Evolutionary conservation across 2,329 filamentous ascomycete genomes (phyloP).

Genomic region (Colletotrichum camelliae): DNA sequence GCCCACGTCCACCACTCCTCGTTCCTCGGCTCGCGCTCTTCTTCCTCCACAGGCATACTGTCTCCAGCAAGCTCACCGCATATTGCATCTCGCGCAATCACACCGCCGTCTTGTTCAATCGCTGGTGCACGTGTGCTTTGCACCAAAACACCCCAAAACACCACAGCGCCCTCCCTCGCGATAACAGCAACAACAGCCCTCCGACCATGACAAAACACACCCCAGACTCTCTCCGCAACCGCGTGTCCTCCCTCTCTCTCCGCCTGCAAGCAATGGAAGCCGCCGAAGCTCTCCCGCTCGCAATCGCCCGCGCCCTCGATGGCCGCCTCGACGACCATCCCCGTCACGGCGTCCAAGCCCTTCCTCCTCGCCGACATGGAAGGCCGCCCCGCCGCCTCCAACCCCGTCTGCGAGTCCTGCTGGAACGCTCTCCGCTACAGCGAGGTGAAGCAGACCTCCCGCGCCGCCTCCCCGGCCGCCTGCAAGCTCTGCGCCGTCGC

Average conservation of each 20-base stretch:
- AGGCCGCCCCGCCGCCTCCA: conserved; percentile 35
- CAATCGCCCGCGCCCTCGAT: conserved; percentile 28
- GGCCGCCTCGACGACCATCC: conserved; percentile 29
- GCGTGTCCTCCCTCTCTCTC: conserved; percentile 50
- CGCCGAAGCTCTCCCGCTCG: conserved; percentile 16
- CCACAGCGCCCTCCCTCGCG: background rate
- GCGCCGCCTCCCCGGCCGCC: conserved; percentile 21
- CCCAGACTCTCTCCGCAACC: conserved; percentile 47
- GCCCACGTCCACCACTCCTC: background rate
- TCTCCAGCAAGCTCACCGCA: background rate
- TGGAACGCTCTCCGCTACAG: conserved; percentile 16
- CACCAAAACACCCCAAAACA: background rate
- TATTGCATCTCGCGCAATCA: background rate
- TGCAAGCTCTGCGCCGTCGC: conserved; percentile 44
- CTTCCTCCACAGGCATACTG: background rate
- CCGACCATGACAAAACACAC: conserved; percentile 50
- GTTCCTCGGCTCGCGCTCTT: background rate
- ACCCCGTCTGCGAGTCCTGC: conserved; percentile 27
- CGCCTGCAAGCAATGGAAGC: conserved; percentile 41
- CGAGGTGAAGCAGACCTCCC: conserved; percentile 17
- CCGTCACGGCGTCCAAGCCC: conserved; percentile 33
- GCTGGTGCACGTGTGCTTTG: background rate
- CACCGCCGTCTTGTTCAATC: background rate
- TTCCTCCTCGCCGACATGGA: conserved; percentile 54
- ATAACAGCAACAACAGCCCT: background rate